Base-by-base conservation (phyloP, 129 eudicot genomes). In the Glebionis coronaria region DNA sequence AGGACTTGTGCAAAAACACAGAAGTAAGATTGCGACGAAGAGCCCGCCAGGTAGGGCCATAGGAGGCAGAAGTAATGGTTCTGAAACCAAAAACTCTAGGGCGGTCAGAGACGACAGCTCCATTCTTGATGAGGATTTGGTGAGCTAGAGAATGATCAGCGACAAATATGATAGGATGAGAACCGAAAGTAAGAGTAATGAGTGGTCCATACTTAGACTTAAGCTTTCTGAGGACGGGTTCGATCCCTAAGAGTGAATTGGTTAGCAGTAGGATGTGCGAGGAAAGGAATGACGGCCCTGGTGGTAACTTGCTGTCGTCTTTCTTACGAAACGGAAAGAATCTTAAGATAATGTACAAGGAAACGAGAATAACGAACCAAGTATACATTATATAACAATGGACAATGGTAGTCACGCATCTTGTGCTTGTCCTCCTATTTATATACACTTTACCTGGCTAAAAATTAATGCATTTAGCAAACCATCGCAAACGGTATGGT, bases 31-130 rank as follows among this genome's bases (percentile, higher is more conserved):
- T 81, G 0, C 73, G 47, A 2, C 79, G 63, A 5, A 81, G 65
- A 56, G 68, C 42, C 14, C 76, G 27, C 85, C 82, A 81, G 0
- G 58, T 81, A 1, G 78, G 69, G 44, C 81, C 85, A 4, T 81
- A 81, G 4, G 72, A 21, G 9, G 78, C 23, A 0, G 63, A 63
- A 14, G 69, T 67, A 63, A 68, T 81, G 59, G 63, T 77, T 12
- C 65, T 47, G 19, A 59, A 56, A 15, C 84, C 57, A 4, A 72
- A 49, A 12, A 68, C 28, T 38, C 9, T 47, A 9, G 84, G 91
- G 52, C 91, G 84, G 79, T 80, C 88, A 49, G 91, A 65, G 59
- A 78, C 80, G 29, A 80, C 11, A 23, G 84, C 74, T 4, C 96
- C 90, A n/a, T 79, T 68, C 12, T 83, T 78, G 63, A 89, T 66